Percentiles rank a stretch among this genome's conserved stretches.
These are phyloP conservation scores for Elaeis guineensis DNA, from an alignment of 176 grass and related monocot species.

Conservation along the genomic window DNA sequence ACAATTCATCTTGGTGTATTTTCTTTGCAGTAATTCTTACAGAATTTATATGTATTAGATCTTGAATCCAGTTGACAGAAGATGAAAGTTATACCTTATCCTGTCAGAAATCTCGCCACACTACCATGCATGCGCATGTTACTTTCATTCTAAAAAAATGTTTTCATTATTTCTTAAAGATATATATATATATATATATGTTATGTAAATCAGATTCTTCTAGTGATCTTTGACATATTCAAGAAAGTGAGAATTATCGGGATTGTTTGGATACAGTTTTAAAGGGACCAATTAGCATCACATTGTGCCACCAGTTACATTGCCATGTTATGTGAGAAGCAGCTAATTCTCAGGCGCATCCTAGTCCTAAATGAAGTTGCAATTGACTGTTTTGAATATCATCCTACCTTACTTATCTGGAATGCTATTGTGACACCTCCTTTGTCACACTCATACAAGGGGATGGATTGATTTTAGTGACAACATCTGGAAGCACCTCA, in stretches of 20 bases:
- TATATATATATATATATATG: too few relatives aligned
- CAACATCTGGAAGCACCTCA: slow-evolving; percentile 93
- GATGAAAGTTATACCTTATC: too few relatives aligned
- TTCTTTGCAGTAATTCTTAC: too few relatives aligned
- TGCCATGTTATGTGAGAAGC: slow-evolving; percentile 84
- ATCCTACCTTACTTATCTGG: slow-evolving; percentile 88
- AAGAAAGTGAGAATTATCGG: slow-evolving; percentile 73
- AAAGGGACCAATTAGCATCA: slow-evolving; percentile 83
- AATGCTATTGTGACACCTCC: slow-evolving; percentile 92
- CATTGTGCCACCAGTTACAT: slow-evolving; percentile 71
- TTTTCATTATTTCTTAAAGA: too few relatives aligned
- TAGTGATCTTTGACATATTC: slow-evolving; percentile 47
- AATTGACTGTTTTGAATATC: slow-evolving; percentile 92
- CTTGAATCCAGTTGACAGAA: too few relatives aligned
- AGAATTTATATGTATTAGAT: too few relatives aligned
- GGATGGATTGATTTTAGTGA: slow-evolving; percentile 88
- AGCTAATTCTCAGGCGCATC: slow-evolving; percentile 87
- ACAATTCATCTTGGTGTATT: too few relatives aligned
- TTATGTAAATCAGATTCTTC: too few relatives aligned
- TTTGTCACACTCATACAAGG: slow-evolving; percentile 98
- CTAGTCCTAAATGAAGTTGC: slow-evolving; percentile 91
- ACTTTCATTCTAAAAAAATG: too few relatives aligned
- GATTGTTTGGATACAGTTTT: slow-evolving; percentile 72
- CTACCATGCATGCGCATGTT: too few relatives aligned
- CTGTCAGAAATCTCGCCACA: too few relatives aligned